A percentile compares a stretch with the other conserved stretches of the same genome.
Conservation (phyloP, 83 land plant species). For the Thuja plicata region DNA sequence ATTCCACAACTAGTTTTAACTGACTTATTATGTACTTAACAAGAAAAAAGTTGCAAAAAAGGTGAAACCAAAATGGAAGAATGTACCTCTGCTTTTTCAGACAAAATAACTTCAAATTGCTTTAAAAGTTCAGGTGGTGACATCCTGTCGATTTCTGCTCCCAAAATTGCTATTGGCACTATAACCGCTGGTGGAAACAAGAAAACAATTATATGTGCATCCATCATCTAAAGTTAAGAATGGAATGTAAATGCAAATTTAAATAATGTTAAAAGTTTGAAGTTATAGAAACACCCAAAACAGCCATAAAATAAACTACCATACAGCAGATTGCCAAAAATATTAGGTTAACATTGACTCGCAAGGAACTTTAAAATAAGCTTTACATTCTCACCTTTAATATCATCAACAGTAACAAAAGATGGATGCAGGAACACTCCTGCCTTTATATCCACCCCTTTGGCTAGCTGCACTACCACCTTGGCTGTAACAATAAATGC, state of each 20-base stretch:
- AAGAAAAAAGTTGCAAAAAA: neutral
- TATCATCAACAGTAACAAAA: constrained; percentile 55
- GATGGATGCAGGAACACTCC: constrained; percentile 64
- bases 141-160: constrained; percentile 55
- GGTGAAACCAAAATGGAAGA: neutral
- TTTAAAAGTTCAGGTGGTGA: constrained; percentile 48
- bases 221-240: neutral
- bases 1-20: neutral
- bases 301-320: neutral
- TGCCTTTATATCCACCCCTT: constrained; percentile 30
- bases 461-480: constrained; percentile 41
- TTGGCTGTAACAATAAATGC: constrained; percentile 34
- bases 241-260: neutral
- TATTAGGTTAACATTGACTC: neutral
- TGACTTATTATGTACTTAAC: neutral
- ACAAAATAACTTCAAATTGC: constrained; percentile 42
- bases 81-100: constrained; percentile 48
- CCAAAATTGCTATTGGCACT: constrained; percentile 48
- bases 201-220: neutral
- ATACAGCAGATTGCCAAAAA: neutral
- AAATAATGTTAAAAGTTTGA: neutral
- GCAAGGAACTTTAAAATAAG: neutral
- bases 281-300: neutral
- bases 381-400: constrained; percentile 41
- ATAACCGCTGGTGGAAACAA: constrained; percentile 35